Evolutionary conservation across 169 alveolate species (phyloP), one percentile per base, ranked within the genome.

Genomic region (Plasmodium vinckei): DNA sequence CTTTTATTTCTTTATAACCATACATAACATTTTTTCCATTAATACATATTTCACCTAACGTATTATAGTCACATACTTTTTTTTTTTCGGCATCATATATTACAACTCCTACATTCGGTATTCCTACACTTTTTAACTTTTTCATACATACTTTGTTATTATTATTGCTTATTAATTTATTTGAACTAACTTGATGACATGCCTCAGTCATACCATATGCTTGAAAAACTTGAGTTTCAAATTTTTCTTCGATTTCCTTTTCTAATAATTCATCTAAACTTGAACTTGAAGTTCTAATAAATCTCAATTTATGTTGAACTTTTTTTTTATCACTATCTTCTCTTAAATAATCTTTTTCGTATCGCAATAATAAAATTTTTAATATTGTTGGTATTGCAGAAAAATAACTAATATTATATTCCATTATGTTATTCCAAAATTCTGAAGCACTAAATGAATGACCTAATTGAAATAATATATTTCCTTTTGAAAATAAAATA

Each of bases 161-260:
- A 15, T 82, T 17, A 27, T 25, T 42, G 9, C 13, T 42, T 23
- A 63, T 75, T 25, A 61, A 54, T 27, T 54, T 82, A 44, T 82
- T 82, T 17, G 90, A 42, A 42, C 90, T 82, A 2, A 82, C 90
- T 59, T 82, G 90, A 44, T 82, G 90, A 53, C 90, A 82, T 19
- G 90, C 90, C 49, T 82, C 90, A 13, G 90, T 82, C 90, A 82
- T 82, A 12, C 90, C 90, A 82, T 82, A 82, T 44, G 90, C 90
- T 56, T 82, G 90, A 9, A 56, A 54, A 33, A 82, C 72, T n/a
- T 51, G 53, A 2, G 71, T 57, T 71, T 65, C 84, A 70, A 82
- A 82, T 57, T 82, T 82, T 19, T 67, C 46, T 47, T 82, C 90
- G 1, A 70, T 70, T 82, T 82, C 84, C 54, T 59, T 65, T 67